Percentiles rank a stretch among this genome's conserved stretches.
These are phyloP conservation scores for Ophiostoma triangulosporum DNA, from an alignment of 2,329 filamentous ascomycete species.

Conservation along the genomic window DNA sequence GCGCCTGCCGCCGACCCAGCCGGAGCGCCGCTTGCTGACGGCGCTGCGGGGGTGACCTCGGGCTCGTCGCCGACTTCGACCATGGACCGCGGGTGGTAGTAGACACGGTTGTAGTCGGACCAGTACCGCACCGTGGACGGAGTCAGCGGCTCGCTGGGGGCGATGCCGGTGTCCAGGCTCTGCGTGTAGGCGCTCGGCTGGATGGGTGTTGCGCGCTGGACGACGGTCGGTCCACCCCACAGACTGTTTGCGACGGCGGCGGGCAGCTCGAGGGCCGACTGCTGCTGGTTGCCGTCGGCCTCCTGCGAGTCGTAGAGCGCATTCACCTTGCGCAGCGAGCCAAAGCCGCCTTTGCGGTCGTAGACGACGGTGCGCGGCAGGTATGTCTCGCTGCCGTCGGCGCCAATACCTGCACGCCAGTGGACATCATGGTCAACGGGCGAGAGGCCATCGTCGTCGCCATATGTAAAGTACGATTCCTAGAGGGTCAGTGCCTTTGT, in stretches of 20 bases:
- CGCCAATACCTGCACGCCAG: conserved; percentile 71
- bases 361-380: conserved; percentile 87
- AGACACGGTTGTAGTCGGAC: conserved; percentile 92
- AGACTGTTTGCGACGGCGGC: conserved; percentile 4
- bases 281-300: conserved; percentile 11
- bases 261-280: conserved; percentile 7
- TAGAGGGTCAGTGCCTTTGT: conserved; percentile 23
- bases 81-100: conserved; percentile 77
- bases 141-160: conserved; percentile 46
- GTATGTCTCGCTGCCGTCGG: conserved; percentile 79
- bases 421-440: conserved; percentile 73
- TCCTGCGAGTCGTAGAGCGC: conserved; percentile 58
- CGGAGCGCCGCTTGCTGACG: background rate
- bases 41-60: background rate
- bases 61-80: conserved; percentile 46
- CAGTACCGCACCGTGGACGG: conserved; percentile 74
- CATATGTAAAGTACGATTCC: conserved; percentile 97
- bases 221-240: conserved; percentile 46
- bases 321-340: conserved; percentile 75
- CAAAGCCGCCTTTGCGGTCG: conserved; percentile 88
- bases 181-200: conserved; percentile 62
- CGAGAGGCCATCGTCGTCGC: conserved; percentile 48
- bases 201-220: conserved; percentile 57
- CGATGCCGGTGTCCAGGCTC: conserved; percentile 58
- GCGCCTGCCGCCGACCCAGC: background rate